Conservation (phyloP, 345 rosid genomes). For the Zanthoxylum bungeanum region DNA sequence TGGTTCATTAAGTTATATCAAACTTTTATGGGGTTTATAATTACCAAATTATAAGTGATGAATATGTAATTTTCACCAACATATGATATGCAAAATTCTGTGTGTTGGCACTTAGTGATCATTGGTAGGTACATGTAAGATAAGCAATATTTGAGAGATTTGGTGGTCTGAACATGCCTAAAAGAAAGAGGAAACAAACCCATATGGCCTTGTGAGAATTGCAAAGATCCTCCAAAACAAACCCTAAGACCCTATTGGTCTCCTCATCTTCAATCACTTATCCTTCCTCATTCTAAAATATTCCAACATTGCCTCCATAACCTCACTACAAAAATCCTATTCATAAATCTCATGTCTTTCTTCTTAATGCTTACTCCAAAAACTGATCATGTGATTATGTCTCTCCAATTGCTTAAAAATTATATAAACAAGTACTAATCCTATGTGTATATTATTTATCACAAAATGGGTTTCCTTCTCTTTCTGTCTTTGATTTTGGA, state of each 20-base stretch:
- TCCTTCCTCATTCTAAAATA: constrained; percentile 18
- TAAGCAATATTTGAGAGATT: background rate
- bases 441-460: background rate
- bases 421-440: background rate
- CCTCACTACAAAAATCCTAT: background rate
- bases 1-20: background rate
- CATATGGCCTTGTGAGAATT: background rate
- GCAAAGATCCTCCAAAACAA: constrained; percentile 16
- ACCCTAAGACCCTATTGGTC: constrained; percentile 3
- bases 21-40: background rate
- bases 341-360: constrained; percentile 3
- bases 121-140: constrained; percentile 4
- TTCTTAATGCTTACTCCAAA: background rate
- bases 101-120: constrained; percentile 1
- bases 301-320: constrained; percentile 11
- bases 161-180: constrained; percentile 6
- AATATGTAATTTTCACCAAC: background rate
- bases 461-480: constrained; percentile 4
- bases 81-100: background rate
- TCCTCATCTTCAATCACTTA: constrained; percentile 13
- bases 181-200: constrained; percentile 10
- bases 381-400: constrained; percentile 17
- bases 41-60: background rate
- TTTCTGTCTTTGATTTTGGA: constrained; percentile 6
- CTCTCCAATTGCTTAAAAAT: background rate